Base-by-base conservation (phyloP, 352 stramenopile species). In the Phytophthora pinifolia region DNA sequence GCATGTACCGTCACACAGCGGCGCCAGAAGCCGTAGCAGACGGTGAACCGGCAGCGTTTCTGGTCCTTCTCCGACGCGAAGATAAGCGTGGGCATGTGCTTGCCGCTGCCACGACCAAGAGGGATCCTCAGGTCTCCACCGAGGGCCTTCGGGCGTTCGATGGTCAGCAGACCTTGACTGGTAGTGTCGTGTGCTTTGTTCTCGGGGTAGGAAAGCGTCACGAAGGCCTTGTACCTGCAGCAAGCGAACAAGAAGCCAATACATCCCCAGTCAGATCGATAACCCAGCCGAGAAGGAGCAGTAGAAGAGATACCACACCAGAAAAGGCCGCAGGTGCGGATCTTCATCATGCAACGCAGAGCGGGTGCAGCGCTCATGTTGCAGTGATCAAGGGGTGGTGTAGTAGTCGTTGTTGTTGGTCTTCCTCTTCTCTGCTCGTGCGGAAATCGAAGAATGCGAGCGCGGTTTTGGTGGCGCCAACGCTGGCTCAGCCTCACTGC, bases 331-430 rank as follows among this genome's bases (percentile, higher is more conserved):
- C 22, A 61, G 15, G 42, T 35, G 15, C 33, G 53, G 29, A 61
- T 49, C 17, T 55, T 61, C 53, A 61, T 61, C 1, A 52, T 29
- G 36, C 53, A 55, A 18, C 30, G 36, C 33, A 54, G 53, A 55
- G 17, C 35, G 13, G 46, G 9, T 17, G 46, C 25, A 33, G 36
- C 10, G 20, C 6, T 49, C 53, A 61, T 61, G 29, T 44, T 38
- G 34, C 20, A 4, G n/a, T 35, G 18, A 14, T 43, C 4, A 22
- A 17, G 36, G 14, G 35, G 29, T 54, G 34, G n/a, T 6, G 22
- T 42, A 3, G n/a, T 42, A 9, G 25, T 38, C 18, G 8, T 46
- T 39, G 50, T 32, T 36, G n/a, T 37, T 54, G 20, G 20, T 36
- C 6, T 41, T 47, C 17, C 29, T 35, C 39, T 36, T 29, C 34